Evolutionary conservation across 148 eudicot genomes (phyloP).

Genomic region (Dianthus caryophyllus): DNA sequence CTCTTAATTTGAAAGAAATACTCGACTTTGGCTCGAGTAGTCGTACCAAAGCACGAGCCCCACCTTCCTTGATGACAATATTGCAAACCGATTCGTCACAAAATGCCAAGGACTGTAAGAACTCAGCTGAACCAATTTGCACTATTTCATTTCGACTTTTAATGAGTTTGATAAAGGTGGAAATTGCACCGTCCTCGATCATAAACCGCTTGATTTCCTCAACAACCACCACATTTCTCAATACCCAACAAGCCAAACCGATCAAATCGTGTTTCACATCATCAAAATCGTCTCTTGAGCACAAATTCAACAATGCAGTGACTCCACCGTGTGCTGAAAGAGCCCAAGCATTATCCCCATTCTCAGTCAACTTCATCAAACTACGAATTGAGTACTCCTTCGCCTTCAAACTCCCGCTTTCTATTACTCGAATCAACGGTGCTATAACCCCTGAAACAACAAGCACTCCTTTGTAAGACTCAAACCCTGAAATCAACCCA

Average conservation of each 20-base stretch:
- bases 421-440: constrained; percentile 64
- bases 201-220: constrained; percentile 81
- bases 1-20: constrained; percentile 47
- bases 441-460: constrained; percentile 51
- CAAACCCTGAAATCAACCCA: constrained; percentile 43
- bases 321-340: constrained; percentile 93
- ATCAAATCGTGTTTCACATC: constrained; percentile 32
- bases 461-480: constrained; percentile 34
- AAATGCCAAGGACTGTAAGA: constrained; percentile 50
- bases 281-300: constrained; percentile 12
- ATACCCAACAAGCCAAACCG: constrained; percentile 52
- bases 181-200: constrained; percentile 70
- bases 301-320: constrained; percentile 47
- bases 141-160: constrained; percentile 50
- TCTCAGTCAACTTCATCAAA: constrained; percentile 57
- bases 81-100: constrained; percentile 45
- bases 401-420: constrained; percentile 42
- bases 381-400: constrained; percentile 48
- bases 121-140: constrained; percentile 48
- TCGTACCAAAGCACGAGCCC: constrained; percentile 41
- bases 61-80: constrained; percentile 43
- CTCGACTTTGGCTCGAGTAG: constrained; percentile 52
- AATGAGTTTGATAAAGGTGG: constrained; percentile 37
- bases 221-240: constrained; percentile 72
- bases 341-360: constrained; percentile 88